Conservation (phyloP, 1,139 yeast species). For the Saccharomyces hybrid region DNA sequence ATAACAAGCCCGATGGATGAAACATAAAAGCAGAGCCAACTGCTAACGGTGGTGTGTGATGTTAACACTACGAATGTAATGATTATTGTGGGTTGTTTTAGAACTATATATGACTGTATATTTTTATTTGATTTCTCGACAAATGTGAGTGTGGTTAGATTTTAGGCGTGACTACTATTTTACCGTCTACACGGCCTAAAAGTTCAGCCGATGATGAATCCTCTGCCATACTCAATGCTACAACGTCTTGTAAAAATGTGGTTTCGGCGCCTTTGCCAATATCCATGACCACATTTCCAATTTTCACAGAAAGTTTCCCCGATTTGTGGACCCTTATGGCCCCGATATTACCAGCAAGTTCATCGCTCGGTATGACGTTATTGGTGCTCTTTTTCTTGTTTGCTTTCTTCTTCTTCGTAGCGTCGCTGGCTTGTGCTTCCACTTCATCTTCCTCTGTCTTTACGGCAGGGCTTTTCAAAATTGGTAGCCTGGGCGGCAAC, state of each 20-base stretch:
- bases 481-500: slow-evolving; percentile 62
- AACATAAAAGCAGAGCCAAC: neutral
- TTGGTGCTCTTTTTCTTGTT: slow-evolving; percentile 7
- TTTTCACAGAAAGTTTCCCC: slow-evolving; percentile 65
- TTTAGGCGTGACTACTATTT: slow-evolving; percentile 39
- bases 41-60: neutral
- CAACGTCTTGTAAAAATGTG: slow-evolving; percentile 69
- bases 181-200: slow-evolving; percentile 52
- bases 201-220: slow-evolving; percentile 41
- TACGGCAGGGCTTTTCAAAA: slow-evolving; percentile 33
- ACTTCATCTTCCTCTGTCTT: slow-evolving; percentile 15
- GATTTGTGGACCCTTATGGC: slow-evolving; percentile 68
- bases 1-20: neutral
- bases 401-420: slow-evolving; percentile 5
- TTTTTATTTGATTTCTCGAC: slow-evolving; percentile 1
- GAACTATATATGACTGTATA: neutral
- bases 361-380: slow-evolving; percentile 10
- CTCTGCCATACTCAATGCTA: slow-evolving; percentile 45
- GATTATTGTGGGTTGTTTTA: neutral
- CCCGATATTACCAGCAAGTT: slow-evolving; percentile 60
- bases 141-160: slow-evolving; percentile 14
- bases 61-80: neutral
- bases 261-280: slow-evolving; percentile 68
- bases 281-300: slow-evolving; percentile 66
- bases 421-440: slow-evolving; percentile 7